Conservation (phyloP, 768 basidiomycete species). For the Boletus sensibilis region DNA sequence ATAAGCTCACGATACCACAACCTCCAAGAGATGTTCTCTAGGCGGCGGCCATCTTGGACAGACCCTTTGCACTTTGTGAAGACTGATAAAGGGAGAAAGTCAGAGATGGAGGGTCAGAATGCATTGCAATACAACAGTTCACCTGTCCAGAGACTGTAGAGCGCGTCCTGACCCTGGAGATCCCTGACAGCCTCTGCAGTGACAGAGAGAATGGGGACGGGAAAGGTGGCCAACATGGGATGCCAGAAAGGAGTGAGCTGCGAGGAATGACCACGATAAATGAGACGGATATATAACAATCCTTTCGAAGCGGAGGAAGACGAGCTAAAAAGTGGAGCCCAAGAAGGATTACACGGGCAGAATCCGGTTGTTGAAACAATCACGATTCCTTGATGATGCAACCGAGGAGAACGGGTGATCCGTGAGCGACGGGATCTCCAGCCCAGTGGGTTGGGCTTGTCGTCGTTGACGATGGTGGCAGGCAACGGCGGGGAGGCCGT, state of each 20-base stretch:
- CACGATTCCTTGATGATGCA: slow-evolving; percentile 28
- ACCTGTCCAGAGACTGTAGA: slow-evolving; percentile 71
- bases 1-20: slow-evolving; percentile 72
- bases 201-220: slow-evolving; percentile 66
- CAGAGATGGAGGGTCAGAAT: neutral
- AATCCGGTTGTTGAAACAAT: slow-evolving; percentile 24
- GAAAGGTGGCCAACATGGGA: slow-evolving; percentile 50
- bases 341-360: slow-evolving; percentile 17
- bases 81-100: slow-evolving; percentile 43
- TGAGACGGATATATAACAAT: slow-evolving; percentile 21
- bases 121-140: slow-evolving; percentile 7
- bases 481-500: slow-evolving; percentile 7
- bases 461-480: slow-evolving; percentile 11
- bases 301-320: slow-evolving; percentile 17
- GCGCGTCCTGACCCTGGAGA: slow-evolving; percentile 65
- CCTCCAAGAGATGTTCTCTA: slow-evolving; percentile 89
- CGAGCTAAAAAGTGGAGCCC: slow-evolving; percentile 10
- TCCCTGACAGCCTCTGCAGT: slow-evolving; percentile 64
- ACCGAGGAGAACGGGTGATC: slow-evolving; percentile 26
- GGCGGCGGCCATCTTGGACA: slow-evolving; percentile 72
- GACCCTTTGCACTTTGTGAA: slow-evolving; percentile 83
- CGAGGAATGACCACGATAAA: slow-evolving; percentile 5
- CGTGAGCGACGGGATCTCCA: slow-evolving; percentile 9
- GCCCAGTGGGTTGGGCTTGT: neutral
- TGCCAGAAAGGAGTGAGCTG: slow-evolving; percentile 10